These are phyloP conservation scores for Euphorbia schlechtendalii DNA, from an alignment of 441 rosid genomes.

Conservation along the genomic window DNA sequence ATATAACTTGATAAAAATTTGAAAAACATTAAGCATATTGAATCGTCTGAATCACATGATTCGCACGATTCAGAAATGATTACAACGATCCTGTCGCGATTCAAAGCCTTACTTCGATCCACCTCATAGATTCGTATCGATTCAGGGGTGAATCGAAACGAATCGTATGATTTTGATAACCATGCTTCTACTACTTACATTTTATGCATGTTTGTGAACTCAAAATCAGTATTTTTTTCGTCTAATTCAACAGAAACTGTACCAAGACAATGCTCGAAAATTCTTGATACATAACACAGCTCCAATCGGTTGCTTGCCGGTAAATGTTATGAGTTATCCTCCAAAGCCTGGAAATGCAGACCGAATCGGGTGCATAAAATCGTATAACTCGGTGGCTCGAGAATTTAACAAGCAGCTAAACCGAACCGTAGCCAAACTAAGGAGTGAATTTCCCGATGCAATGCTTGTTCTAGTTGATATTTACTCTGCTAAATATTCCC, in stretches of 20 bases:
- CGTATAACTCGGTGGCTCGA: conserved; percentile 35
- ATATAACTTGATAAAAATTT: too few species aligned
- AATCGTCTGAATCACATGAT: too few species aligned
- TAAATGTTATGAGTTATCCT: conserved; percentile 9
- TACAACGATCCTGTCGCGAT: too few species aligned
- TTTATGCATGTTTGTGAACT: not conserved
- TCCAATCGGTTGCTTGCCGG: conserved; percentile 48
- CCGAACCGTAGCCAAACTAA: conserved; percentile 25
- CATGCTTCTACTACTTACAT: not conserved
- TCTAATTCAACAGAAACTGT: conserved; percentile 19
- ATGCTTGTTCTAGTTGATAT: conserved; percentile 32
- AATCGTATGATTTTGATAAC: too few species aligned
- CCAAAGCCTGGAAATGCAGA: conserved; percentile 25
- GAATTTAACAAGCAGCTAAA: conserved; percentile 42
- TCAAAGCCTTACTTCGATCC: too few species aligned
- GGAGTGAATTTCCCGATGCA: conserved; percentile 23
- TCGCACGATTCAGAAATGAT: too few species aligned
- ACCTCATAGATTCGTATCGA: too few species aligned
- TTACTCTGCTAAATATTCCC: conserved; percentile 35
- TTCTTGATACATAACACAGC: conserved; percentile 56
- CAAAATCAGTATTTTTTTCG: not conserved
- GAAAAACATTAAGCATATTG: too few species aligned
- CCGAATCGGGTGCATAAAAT: conserved; percentile 30
- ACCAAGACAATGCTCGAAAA: conserved; percentile 38
- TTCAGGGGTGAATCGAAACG: too few species aligned